Conservation (phyloP, 23 red algal genomes). For the Chondrus crispus region DNA sequence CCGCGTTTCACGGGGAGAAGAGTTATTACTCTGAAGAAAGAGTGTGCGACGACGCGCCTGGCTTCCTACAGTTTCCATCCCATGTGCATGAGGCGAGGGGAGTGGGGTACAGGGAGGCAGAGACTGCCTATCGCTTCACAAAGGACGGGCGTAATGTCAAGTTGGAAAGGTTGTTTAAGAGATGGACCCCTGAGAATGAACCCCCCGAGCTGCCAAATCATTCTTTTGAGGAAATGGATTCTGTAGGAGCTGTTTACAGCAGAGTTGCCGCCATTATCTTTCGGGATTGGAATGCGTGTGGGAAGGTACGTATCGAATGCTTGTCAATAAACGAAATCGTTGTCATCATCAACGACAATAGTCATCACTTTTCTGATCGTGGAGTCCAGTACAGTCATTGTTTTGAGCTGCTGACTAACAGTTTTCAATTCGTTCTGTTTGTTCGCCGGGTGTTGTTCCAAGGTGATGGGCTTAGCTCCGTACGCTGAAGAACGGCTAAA, state of each 20-base stretch:
- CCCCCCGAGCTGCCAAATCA: slow-evolving; percentile 83
- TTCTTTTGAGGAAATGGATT: slow-evolving; percentile 92
- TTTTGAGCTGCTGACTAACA: background rate
- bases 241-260: slow-evolving; percentile 82
- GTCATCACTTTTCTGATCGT: no score
- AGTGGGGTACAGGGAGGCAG: slow-evolving; percentile 61
- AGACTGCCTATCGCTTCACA: slow-evolving; percentile 55
- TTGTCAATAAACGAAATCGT: no score
- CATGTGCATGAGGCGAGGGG: slow-evolving; percentile 18
- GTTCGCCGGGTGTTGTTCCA: background rate
- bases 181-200: slow-evolving; percentile 66
- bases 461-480: slow-evolving; percentile 67
- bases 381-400: background rate
- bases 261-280: slow-evolving; percentile 80
- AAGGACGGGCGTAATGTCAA: background rate
- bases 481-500: background rate
- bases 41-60: background rate
- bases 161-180: slow-evolving; percentile 66
- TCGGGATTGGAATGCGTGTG: slow-evolving; percentile 92
- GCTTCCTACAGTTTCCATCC: slow-evolving; percentile 52
- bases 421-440: background rate
- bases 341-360: no score
- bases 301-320: slow-evolving; percentile 62
- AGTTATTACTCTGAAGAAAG: slow-evolving; percentile 27
- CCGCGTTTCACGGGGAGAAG: background rate